Conservation (phyloP, 1,284 basidiomycete genomes). For the Cutaneotrichosporon sp. region DNA sequence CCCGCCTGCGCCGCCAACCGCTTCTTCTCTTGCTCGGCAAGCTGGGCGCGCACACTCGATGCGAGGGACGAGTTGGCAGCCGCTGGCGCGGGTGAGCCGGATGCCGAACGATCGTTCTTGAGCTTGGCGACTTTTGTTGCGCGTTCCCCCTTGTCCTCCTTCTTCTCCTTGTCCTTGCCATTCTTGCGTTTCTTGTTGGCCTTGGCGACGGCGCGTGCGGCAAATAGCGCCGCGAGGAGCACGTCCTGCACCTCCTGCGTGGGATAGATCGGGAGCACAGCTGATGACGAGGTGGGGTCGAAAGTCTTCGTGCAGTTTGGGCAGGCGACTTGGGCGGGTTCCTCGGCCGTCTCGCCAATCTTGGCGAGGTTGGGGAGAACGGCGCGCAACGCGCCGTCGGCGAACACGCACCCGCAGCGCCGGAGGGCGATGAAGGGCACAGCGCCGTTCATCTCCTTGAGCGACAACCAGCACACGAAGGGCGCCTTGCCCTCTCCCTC, state of each 20-base stretch:
- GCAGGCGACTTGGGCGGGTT: slow-evolving; percentile 28
- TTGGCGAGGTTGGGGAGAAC: slow-evolving; percentile 41
- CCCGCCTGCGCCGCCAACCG: slow-evolving; percentile 46
- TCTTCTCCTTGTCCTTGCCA: slow-evolving; percentile 8
- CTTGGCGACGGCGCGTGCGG: slow-evolving; percentile 41
- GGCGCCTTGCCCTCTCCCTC: slow-evolving; percentile 53
- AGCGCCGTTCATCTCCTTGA: slow-evolving; percentile 90
- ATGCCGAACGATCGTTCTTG: slow-evolving; percentile 24
- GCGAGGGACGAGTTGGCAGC: slow-evolving; percentile 19
- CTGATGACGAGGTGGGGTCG: slow-evolving; percentile 32
- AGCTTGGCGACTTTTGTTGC: slow-evolving; percentile 19
- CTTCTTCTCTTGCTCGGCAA: slow-evolving; percentile 52
- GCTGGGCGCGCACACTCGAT: slow-evolving; percentile 44
- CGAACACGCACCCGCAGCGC: slow-evolving; percentile 75
- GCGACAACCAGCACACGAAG: slow-evolving; percentile 82
- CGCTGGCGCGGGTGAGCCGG: slow-evolving; percentile 11
- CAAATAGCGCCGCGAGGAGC: slow-evolving; percentile 42
- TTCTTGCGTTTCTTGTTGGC: slow-evolving; percentile 40
- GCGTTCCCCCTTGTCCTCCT: slow-evolving; percentile 16
- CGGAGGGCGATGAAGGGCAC: slow-evolving; percentile 81
- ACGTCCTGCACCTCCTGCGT: slow-evolving; percentile 42
- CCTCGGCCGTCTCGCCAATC: slow-evolving; percentile 19
- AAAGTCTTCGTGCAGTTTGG: slow-evolving; percentile 51
- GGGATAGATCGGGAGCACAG: slow-evolving; percentile 48
- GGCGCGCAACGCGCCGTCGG: slow-evolving; percentile 42